These are phyloP conservation scores for Excoecaria cochinchinensis DNA, from an alignment of 345 rosid genomes.

Conservation along the genomic window DNA sequence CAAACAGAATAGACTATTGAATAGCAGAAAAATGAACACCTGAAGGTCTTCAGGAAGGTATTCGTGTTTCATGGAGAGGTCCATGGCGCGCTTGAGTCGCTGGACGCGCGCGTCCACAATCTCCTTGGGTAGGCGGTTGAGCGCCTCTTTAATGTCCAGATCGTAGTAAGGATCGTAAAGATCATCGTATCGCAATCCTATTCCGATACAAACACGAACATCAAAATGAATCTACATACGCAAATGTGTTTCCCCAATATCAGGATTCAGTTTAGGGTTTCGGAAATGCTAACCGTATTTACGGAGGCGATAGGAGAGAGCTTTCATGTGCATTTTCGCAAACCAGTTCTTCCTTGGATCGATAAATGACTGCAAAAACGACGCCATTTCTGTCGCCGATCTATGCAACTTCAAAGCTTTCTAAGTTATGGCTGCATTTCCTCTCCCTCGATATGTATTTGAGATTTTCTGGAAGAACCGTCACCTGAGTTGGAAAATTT, in stretches of 20 bases:
- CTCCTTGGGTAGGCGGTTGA: constrained; percentile 83
- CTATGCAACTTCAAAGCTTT: no score
- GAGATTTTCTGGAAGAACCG: no score
- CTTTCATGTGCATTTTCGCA: constrained; percentile 72
- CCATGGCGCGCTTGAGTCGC: constrained; percentile 98
- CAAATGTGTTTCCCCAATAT: neutral
- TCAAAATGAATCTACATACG: neutral
- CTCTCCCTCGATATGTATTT: no score
- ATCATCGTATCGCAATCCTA: constrained; percentile 91
- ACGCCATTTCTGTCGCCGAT: no score
- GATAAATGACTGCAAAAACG: no score
- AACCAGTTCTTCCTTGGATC: constrained; percentile 49
- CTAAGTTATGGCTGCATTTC: no score
- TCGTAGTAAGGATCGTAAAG: constrained; percentile 77
- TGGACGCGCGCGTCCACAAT: constrained; percentile 86
- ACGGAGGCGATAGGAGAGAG: constrained; percentile 64
- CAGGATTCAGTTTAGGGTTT: constrained; percentile 19
- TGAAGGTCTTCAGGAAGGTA: constrained; percentile 79
- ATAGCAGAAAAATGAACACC: constrained; percentile 33
- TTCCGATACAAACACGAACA: neutral
- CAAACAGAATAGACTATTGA: neutral
- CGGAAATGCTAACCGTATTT: constrained; percentile 46
- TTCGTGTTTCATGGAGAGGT: constrained; percentile 96
- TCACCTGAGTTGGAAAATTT: no score
- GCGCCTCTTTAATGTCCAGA: constrained; percentile 82